Conservation (phyloP, 2,329 filamentous ascomycete species). For the Monosporascus sp. region DNA sequence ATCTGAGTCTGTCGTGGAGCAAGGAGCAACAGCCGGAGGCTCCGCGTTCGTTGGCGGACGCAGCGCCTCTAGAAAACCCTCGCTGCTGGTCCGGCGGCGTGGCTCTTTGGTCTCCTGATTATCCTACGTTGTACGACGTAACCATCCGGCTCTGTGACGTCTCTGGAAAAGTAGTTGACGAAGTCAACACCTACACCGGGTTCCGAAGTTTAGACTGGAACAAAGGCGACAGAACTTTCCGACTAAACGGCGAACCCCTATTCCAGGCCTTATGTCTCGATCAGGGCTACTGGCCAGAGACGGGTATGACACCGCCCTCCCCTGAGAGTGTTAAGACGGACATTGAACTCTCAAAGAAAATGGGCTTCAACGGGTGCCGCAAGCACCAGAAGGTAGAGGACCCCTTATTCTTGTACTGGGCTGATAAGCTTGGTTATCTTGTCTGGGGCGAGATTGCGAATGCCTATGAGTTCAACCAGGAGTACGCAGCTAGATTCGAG, state of each 20-base stretch:
- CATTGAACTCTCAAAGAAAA: slow-evolving; percentile 50
- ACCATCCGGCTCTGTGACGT: slow-evolving; percentile 45
- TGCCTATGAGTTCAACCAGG: slow-evolving; percentile 54
- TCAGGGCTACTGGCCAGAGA: slow-evolving; percentile 59
- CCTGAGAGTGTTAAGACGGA: slow-evolving; percentile 41
- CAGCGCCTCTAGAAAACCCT: slow-evolving; percentile 30
- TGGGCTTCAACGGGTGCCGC: slow-evolving; percentile 60
- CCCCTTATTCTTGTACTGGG: slow-evolving; percentile 55
- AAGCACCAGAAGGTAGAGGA: slow-evolving; percentile 63
- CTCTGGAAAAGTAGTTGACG: slow-evolving; percentile 40
- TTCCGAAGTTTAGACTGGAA: slow-evolving; percentile 57
- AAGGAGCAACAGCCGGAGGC: slow-evolving; percentile 34
- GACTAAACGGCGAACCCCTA: slow-evolving; percentile 51
- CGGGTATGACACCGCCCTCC: slow-evolving; percentile 53
- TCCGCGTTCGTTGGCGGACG: slow-evolving; percentile 27
- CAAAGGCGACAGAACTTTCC: slow-evolving; percentile 51
- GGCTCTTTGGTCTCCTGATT: slow-evolving; percentile 58
- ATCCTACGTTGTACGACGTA: slow-evolving; percentile 52
- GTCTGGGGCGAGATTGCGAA: slow-evolving; percentile 63
- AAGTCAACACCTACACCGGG: slow-evolving; percentile 54
- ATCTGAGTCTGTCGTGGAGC: slow-evolving; percentile 43
- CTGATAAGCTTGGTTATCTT: slow-evolving; percentile 53
- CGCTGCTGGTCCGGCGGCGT: slow-evolving; percentile 46
- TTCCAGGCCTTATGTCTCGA: slow-evolving; percentile 57
- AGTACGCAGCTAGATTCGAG: slow-evolving; percentile 55